Percentiles rank a stretch among this genome's conserved stretches.
phyloP scores from a whole-genome alignment of 2,329 filamentous ascomycete species.

The Phialocephala sp. region DNA sequence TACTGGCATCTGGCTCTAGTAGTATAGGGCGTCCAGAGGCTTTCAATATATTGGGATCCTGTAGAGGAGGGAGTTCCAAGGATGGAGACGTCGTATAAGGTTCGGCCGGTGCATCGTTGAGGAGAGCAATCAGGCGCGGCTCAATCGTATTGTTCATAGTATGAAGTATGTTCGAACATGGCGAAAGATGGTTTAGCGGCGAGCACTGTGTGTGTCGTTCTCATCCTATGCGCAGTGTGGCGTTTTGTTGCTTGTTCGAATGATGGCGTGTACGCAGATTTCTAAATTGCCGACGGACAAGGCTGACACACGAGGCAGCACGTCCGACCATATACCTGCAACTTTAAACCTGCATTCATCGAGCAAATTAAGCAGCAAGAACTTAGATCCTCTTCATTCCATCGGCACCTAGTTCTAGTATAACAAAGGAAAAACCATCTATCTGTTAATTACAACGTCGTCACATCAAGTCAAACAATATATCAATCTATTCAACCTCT shows the following conservation, averaged over 20 bases:
- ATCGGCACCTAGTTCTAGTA: no score
- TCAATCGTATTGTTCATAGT: constrained; percentile 59
- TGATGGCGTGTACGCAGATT: background rate
- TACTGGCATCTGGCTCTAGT: constrained; percentile 56
- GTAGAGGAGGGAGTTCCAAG: constrained; percentile 61
- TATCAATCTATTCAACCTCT: no score
- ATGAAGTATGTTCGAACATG: constrained; percentile 17
- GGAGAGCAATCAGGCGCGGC: constrained; percentile 68
- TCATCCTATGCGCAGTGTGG: background rate
- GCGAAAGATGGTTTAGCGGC: background rate
- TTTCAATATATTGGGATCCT: constrained; percentile 52
- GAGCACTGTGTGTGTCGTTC: background rate
- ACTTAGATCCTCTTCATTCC: no score
- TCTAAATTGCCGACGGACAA: background rate
- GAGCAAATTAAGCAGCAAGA: no score
- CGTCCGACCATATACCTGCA: no score
- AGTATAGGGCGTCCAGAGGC: constrained; percentile 51
- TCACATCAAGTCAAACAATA: no score
- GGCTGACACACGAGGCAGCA: background rate
- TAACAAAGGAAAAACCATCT: no score
- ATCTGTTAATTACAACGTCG: no score
- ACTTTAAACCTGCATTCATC: no score
- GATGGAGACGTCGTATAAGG: constrained; percentile 43
- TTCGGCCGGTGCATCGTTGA: constrained; percentile 59
- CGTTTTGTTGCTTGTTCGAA: constrained; percentile 1